Evolutionary conservation across 768 basidiomycete species (phyloP).

Genomic region (Rhodotorula graminis): DNA sequence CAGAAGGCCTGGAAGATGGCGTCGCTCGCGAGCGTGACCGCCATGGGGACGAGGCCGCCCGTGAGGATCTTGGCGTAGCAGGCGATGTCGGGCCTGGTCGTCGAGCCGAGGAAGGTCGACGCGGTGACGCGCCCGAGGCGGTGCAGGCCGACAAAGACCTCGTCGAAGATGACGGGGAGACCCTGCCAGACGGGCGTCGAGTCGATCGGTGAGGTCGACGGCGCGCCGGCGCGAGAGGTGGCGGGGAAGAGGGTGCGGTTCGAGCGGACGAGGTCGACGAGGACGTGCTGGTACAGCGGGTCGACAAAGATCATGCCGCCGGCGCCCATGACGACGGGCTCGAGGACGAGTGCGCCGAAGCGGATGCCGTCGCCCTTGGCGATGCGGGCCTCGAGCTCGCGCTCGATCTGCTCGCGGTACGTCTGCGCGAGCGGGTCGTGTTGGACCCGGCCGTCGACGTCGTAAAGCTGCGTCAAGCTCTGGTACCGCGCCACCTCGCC

Average conservation of each 20-base stretch:
- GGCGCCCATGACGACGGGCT: conserved; percentile 89
- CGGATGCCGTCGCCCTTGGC: conserved; percentile 45
- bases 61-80: conserved; percentile 91
- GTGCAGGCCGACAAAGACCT: conserved; percentile 90
- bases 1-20: conserved; percentile 75
- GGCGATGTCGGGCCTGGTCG: conserved; percentile 70
- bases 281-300: conserved; percentile 84
- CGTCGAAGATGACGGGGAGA: conserved; percentile 88
- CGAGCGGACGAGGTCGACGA: conserved; percentile 72
- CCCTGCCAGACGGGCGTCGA: conserved; percentile 56
- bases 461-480: conserved; percentile 56
- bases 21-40: conserved; percentile 74
- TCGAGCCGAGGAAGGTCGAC: conserved; percentile 57
- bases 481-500: conserved; percentile 4
- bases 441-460: conserved; percentile 60
- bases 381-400: conserved; percentile 52
- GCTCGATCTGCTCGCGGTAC: conserved; percentile 56
- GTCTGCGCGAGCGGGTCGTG: conserved; percentile 56
- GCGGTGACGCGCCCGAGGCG: conserved; percentile 72
- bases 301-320: conserved; percentile 98
- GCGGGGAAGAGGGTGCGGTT: conserved; percentile 47
- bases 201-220: conserved; percentile 9
- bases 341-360: conserved; percentile 69
- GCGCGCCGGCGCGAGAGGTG: conserved; percentile 39
- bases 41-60: conserved; percentile 81